Percentiles rank a stretch among this genome's conserved stretches.
Conservation (phyloP, 371 early-diverging fungal species). For the Mortierella sp. region DNA sequence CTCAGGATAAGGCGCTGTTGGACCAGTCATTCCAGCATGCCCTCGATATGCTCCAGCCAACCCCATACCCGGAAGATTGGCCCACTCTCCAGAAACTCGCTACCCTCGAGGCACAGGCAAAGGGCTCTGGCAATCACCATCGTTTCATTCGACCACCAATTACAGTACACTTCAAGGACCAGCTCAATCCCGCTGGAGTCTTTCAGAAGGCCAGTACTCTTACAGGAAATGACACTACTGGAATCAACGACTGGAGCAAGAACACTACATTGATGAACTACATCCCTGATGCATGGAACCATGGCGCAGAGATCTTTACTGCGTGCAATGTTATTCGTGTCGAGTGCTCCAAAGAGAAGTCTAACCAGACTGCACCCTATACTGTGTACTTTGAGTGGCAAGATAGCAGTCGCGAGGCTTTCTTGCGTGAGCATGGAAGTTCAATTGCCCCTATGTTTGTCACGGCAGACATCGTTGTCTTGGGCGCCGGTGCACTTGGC, state of each 20-base stretch:
- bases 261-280: constrained; percentile 59
- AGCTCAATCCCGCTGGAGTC: constrained; percentile 57
- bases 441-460: constrained; percentile 54
- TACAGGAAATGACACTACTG: constrained; percentile 58
- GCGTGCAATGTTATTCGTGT: constrained; percentile 52
- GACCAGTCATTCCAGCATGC: constrained; percentile 56
- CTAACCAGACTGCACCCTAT: constrained; percentile 25
- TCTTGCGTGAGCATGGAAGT: constrained; percentile 42
- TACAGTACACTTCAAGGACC: constrained; percentile 57
- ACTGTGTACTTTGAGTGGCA: constrained; percentile 61
- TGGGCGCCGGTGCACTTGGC: constrained; percentile 59
- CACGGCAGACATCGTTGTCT: constrained; percentile 58
- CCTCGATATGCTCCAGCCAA: constrained; percentile 54
- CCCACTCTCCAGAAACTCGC: constrained; percentile 55
- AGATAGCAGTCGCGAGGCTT: constrained; percentile 32
- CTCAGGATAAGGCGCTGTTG: constrained; percentile 37
- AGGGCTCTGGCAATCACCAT: constrained; percentile 40
- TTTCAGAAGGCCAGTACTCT: constrained; percentile 51
- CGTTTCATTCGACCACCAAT: constrained; percentile 56
- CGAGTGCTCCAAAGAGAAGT: constrained; percentile 33
- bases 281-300: constrained; percentile 60
- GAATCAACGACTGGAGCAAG: constrained; percentile 61
- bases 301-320: constrained; percentile 60
- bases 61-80: constrained; percentile 57
- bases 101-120: constrained; percentile 55